Evolutionary conservation across 768 basidiomycete species (phyloP), one percentile per base, ranked within the genome.

Genomic region (Sporobolomyces pararoseus): DNA sequence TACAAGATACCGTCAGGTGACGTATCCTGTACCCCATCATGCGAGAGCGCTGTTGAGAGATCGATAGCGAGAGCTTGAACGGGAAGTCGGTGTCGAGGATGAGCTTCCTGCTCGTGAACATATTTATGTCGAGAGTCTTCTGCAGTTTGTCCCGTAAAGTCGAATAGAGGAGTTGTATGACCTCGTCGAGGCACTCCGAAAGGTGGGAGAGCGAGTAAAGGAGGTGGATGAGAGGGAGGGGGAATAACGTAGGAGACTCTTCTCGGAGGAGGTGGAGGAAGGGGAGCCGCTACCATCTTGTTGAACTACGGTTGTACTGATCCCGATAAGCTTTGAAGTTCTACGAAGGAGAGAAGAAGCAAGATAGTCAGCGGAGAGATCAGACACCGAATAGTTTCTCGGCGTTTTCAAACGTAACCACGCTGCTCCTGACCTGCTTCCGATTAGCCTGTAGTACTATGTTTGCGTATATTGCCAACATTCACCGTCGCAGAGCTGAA

Each of bases 21-120:
- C 29, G 58, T 37, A 29, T 70, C 65, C 31, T 44, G 39, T 21
- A 67, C 71, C 7, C 65, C 66, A 34, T 63, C 55, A 46, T 50
- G 66, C 39, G 50, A 60, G 27, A 64, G 63, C 7, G 62, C 51
- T 23, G 76, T 77, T 21, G 70, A 71, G 13, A 73, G 44, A 62
- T 77, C 77, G 59, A 77, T 60, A 2, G 74, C 77, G 55, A 77
- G 69, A 2, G 72, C 72, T 29, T 75, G 66, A 4, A 77, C 73
- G 31, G 74, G 65, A 37, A 77, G 72, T 1, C 71, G 67, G 25
- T 77, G 72, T 1, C 72, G 59, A 14, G 72, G 72, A 25, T 73
- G 72, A 2, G 54, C 53, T 21, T 59, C 63, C 29, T 53, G 27
- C 16, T 58, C 59, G 21, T 65, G 55, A 0, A 49, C 47, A 32